A percentile compares a stretch with the other conserved stretches of the same genome.
Conservation (phyloP, 495 filamentous ascomycete genomes). For the Zalerion maritima region DNA sequence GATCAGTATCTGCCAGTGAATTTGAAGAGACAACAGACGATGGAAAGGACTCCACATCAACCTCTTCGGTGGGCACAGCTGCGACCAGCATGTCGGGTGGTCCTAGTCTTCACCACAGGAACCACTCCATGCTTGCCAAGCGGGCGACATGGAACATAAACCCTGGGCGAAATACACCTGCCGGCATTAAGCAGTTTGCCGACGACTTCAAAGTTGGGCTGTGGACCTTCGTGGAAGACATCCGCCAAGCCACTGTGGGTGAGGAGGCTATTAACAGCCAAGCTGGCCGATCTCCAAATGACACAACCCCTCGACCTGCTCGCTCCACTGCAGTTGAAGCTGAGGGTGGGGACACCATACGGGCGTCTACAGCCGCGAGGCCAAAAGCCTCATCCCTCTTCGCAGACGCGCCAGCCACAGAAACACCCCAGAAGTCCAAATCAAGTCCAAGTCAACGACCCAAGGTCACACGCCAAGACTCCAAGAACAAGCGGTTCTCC, state of each 20-base stretch:
- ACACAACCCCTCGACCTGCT: slow-evolving; percentile 7
- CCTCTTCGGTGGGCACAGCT: too few relatives aligned
- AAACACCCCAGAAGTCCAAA: slow-evolving; percentile 7
- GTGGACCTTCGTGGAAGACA: slow-evolving; percentile 95
- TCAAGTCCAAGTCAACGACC: slow-evolving; percentile 9
- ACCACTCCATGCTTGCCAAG: slow-evolving; percentile 18
- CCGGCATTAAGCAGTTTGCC: slow-evolving; percentile 62
- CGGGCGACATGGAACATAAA: slow-evolving; percentile 33
- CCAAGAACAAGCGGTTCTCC: slow-evolving; percentile 28
- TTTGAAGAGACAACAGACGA: too few relatives aligned
- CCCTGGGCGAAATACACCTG: slow-evolving; percentile 18
- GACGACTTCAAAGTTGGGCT: slow-evolving; percentile 77
- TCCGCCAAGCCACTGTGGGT: slow-evolving; percentile 86
- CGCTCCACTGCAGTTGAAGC: slow-evolving; percentile 15
- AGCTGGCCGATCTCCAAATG: slow-evolving; percentile 22
- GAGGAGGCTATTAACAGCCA: slow-evolving; percentile 66
- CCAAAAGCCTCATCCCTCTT: slow-evolving; percentile 16
- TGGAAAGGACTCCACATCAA: too few relatives aligned
- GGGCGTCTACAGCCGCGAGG: slow-evolving; percentile 22
- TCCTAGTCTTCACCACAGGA: slow-evolving; percentile 1
- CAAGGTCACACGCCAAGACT: too few relatives aligned
- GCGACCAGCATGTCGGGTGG: slow-evolving; percentile 7
- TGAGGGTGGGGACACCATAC: slow-evolving; percentile 23
- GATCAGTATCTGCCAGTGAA: slow-evolving; percentile 14
- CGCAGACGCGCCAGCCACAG: slow-evolving; percentile 8